Evolutionary conservation across 2,329 filamentous ascomycete species (phyloP).

Genomic region (Phialophora macrospora): DNA sequence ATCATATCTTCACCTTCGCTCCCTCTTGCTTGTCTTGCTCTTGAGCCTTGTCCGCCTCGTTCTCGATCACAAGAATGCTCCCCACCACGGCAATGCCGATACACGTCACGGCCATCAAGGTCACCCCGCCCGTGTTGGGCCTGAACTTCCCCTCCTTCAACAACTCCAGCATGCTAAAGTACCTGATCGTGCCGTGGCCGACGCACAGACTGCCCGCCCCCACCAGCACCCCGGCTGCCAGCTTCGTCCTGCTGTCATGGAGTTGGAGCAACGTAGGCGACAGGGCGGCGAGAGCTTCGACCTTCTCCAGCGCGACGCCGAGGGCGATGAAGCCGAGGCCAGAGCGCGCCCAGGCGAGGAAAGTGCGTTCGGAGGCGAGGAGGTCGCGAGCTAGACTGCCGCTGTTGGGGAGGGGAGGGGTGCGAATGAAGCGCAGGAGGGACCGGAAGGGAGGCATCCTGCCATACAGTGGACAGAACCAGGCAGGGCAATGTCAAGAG

Average conservation of each 20-base stretch:
- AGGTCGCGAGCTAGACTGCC: constrained; percentile 59
- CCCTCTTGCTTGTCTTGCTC: constrained; percentile 13
- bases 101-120: constrained; percentile 29
- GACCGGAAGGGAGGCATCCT: background rate
- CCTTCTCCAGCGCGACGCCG: constrained; percentile 56
- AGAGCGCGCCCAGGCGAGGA: constrained; percentile 59
- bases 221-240: constrained; percentile 51
- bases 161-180: constrained; percentile 52
- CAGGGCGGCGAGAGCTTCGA: constrained; percentile 41
- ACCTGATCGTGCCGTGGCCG: constrained; percentile 54
- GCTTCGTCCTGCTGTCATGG: constrained; percentile 40
- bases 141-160: constrained; percentile 53
- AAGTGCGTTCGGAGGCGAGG: constrained; percentile 60
- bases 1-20: background rate
- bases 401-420: constrained; percentile 48
- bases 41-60: constrained; percentile 20
- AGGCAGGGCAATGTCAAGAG: background rate
- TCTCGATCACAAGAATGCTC: constrained; percentile 25
- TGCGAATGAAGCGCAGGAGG: constrained; percentile 22
- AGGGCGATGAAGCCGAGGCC: constrained; percentile 59
- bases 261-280: constrained; percentile 29
- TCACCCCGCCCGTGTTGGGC: constrained; percentile 32
- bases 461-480: too few relatives aligned
- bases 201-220: constrained; percentile 54
- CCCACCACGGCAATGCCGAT: constrained; percentile 29